Evolutionary conservation across 1,284 basidiomycete genomes (phyloP), one percentile per base, ranked within the genome.

Genomic region (Trichosporon asahii): DNA sequence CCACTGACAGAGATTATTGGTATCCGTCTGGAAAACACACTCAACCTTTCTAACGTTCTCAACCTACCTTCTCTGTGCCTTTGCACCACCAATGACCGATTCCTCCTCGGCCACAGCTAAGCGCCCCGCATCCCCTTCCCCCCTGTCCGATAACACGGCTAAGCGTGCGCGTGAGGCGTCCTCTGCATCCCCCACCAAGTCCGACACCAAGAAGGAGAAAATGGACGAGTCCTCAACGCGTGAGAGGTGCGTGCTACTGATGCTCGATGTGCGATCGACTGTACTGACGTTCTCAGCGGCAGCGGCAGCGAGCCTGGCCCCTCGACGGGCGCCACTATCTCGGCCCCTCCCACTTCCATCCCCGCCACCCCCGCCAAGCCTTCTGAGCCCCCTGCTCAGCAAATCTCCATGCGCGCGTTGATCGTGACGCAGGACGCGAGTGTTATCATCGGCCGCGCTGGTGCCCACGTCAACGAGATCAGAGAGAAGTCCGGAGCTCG

Each of bases 381-480:
- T 31, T 68, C 65, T 14, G 80, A 80, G 66, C 57, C 57, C 29
- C 57, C 57, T 61, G 70, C 79, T n/a, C 80, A 81, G 73, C 83
- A 84, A 68, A 96, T 96, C 74, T 91, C 94, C 76, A 94, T 96
- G 92, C 90, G 94, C 66, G 94, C 92, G 84, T 86, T 99, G 79
- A 99, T 99, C 79, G 95, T 99, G 76, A 99, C 97, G 11, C 95
- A 98, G 85, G 97, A 99, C 83, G 97, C 97, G 18, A 96, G 94
- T 70, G 95, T 99, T 84, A 99, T 99, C 85, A 99, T 99, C 79
- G 97, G 97, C 53, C 95, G 95, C 84, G 92, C 87, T 65, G 97
- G 97, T 73, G 89, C 92, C 68, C 96, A 99, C 84, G 95, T 99
- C 79, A 98, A 98, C 80, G 96, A 99, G 85, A 99, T 99, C 76